phyloP scores from a whole-genome alignment of 352 stramenopile species.

The Globisporangium heterothallicum region DNA sequence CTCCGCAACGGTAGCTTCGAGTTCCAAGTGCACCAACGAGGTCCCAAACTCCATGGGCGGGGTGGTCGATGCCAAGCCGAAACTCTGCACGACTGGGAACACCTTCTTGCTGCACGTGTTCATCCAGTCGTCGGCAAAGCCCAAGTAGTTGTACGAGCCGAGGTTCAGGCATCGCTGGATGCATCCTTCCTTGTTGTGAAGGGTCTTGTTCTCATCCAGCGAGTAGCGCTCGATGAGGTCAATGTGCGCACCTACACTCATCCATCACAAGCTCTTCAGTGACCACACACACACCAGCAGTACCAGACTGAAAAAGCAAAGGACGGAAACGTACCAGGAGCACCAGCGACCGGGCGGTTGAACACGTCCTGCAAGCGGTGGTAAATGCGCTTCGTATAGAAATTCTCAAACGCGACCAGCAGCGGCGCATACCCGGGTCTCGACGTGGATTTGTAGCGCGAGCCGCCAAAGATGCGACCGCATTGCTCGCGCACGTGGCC shows the following conservation, averaged over 20 bases:
- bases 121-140: conserved; percentile 96
- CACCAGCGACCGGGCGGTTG: conserved; percentile 25
- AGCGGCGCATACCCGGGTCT: conserved; percentile 66
- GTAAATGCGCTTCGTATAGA: conserved; percentile 92
- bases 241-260: conserved; percentile 47
- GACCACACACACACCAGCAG: background rate
- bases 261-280: background rate
- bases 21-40: conserved; percentile 69
- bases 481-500: conserved; percentile 28
- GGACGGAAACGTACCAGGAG: conserved; percentile 25
- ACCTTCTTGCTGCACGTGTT: conserved; percentile 82
- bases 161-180: conserved; percentile 85
- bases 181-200: conserved; percentile 11
- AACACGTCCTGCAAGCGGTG: conserved; percentile 83
- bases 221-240: conserved; percentile 80
- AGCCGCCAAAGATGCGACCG: conserved; percentile 23
- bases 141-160: conserved; percentile 96
- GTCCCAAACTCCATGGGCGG: conserved; percentile 41
- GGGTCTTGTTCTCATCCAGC: conserved; percentile 33
- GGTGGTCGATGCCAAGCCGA: conserved; percentile 41
- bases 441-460: conserved; percentile 21
- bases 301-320: too few relatives aligned
- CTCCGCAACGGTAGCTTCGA: conserved; percentile 83
- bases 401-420: conserved; percentile 91
- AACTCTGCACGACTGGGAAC: conserved; percentile 47